These are phyloP conservation scores for Fusarium sp. DNA, from an alignment of 2,329 filamentous ascomycete genomes.

Conservation along the genomic window DNA sequence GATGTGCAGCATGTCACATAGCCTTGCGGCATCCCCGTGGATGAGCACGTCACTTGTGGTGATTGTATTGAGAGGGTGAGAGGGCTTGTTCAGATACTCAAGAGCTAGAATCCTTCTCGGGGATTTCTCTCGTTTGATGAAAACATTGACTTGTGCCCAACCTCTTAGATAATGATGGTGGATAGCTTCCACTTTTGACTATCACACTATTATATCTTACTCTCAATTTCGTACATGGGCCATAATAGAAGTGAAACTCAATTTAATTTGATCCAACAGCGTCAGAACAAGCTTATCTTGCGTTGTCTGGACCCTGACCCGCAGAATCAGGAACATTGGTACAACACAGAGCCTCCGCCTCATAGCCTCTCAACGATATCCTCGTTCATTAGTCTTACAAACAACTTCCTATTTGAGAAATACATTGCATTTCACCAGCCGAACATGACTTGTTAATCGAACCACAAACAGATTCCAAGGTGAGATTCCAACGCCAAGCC, in stretches of 20 bases:
- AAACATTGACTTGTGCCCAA: no score
- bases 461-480: neutral
- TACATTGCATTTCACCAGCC: neutral
- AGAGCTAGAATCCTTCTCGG: neutral
- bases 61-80: neutral
- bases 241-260: no score
- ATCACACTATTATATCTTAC: neutral
- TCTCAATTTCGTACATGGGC: no score
- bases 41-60: constrained; percentile 1
- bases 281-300: constrained; percentile 1
- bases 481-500: constrained; percentile 11
- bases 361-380: neutral
- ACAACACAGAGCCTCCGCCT: no score
- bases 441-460: neutral
- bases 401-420: neutral
- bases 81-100: neutral
- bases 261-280: neutral
- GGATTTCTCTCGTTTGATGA: neutral
- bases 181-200: constrained; percentile 1
- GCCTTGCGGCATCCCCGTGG: constrained; percentile 15
- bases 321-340: no score
- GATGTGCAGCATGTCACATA: constrained; percentile 6
- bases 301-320: neutral
- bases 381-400: no score
- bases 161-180: neutral